Evolutionary conservation across 2,329 filamentous ascomycete genomes (phyloP), one percentile per base, ranked within the genome.

Genomic region (Fusarium pseudonygamai): DNA sequence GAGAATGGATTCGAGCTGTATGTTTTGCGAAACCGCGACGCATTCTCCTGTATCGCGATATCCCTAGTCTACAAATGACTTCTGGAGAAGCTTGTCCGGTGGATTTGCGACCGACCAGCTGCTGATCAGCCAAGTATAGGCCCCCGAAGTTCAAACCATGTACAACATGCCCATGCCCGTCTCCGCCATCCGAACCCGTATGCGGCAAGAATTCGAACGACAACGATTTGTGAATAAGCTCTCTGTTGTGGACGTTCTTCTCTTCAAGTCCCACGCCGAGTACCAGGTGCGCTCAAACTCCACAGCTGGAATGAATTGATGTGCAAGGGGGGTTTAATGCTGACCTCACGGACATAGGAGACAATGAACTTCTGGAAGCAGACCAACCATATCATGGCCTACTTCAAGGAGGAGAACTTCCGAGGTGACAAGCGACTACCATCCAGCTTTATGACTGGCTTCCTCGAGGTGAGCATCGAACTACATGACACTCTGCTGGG

Each of bases 291-390:
- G 83, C 68, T 60, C 40, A 18, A 43, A 24, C 52, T 57, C 32
- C 43, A 63, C 60, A 43, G 58, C 64, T 76, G 94, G 97, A 88
- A 97, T 92, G 50, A 88, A 60, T 39, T 58, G 22, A 39, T 58
- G 14, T 40, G 50, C 49, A 28, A 14, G 34, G 56, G 56, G 42
- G 42, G 16, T 36, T 22, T 39, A 43, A 56, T 65, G 52, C 71
- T 77, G 59, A 78, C 63, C 30, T 45, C 39, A 52, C 42, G 63
- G 67, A 52, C 56, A 60, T 78, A 98, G 95, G 96, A 99, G 88
- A 99, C 93, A 60, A 91, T 99, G 88, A 99, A 99, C 87, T 99
- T 93, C 88, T 99, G 96, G 96, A 97, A 98, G 85, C 96, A 99
- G 85, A 88, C 95, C 71, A 93, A 93, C 73, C 96, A 99, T 83